Evolutionary conservation across 2,329 filamentous ascomycete species (phyloP), one percentile per base, ranked within the genome.

Genomic region (Gnomoniopsis sp.): DNA sequence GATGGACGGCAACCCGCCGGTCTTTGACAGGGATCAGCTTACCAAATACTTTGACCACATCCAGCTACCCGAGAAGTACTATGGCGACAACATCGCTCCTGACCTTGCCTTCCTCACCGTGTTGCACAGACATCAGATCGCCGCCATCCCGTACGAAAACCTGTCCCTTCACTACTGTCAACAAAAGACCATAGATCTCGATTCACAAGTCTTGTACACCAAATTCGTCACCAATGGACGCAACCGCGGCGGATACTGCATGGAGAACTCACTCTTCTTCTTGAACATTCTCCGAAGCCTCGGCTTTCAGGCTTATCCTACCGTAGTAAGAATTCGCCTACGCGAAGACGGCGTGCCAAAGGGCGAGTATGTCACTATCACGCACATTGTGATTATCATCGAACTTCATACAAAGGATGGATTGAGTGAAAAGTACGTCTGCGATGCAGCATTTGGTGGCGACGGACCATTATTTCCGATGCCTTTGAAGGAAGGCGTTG

Each of bases 361-460:
- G 49, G 74, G 74, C 19, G 71, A 74, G 17, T 86, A 64, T 58
- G 48, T 56, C 12, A 64, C 65, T 26, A 68, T 71, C 67, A 74
- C 78, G 15, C 86, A 89, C 68, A 81, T 88, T 66, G 76, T 88
- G 49, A 81, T 85, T 64, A 83, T 88, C 54, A 78, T 88, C 46
- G 81, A 77, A 1, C 73, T 89, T 36, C 67, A 75, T 2, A 19
- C 54, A 26, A 41, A 33, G 2, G n/a, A 22, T 6, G 53, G 52
- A 2, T 71, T 75, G 6, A 74, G 74, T 43, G 75, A 76, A 30
- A 73, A 75, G 58, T 86, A 80, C 70, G 72, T 80, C 66, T 69
- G 84, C 11, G 88, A 90, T 67, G 82, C 87, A 12, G 84, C 80
- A 4, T 89, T 89, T 66, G 87, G 87, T 49, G 83, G 82, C 21